These are phyloP conservation scores for Leccinum pachyderme DNA, from an alignment of 1,284 basidiomycete genomes.

Conservation along the genomic window DNA sequence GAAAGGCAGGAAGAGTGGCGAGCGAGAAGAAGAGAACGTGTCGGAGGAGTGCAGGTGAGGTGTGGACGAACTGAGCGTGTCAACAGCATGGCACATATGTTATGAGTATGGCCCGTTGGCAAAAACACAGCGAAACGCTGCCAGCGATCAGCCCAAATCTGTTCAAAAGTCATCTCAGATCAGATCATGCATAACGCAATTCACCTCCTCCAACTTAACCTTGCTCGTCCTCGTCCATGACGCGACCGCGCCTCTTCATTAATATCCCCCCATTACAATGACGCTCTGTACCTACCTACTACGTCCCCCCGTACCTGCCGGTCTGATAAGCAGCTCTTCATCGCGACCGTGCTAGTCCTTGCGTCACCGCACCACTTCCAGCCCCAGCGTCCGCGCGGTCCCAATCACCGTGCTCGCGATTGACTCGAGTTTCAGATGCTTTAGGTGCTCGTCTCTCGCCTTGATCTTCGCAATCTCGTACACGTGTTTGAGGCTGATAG, in stretches of 20 bases:
- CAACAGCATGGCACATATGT: conserved; percentile 52
- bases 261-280: conserved; percentile 27
- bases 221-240: conserved; percentile 31
- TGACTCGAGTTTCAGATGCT: conserved; percentile 79
- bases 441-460: conserved; percentile 84
- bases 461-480: conserved; percentile 99
- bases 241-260: conserved; percentile 34
- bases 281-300: neutral
- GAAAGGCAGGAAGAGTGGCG: conserved; percentile 58
- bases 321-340: conserved; percentile 25
- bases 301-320: neutral
- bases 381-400: conserved; percentile 80
- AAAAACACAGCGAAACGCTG: conserved; percentile 13
- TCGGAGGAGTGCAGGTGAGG: conserved; percentile 56
- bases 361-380: conserved; percentile 78
- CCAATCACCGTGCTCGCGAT: conserved; percentile 88
- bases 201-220: conserved; percentile 37
- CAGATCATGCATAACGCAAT: conserved; percentile 28
- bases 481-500: conserved; percentile 92
- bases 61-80: conserved; percentile 56
- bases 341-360: conserved; percentile 8
- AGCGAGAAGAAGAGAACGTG: conserved; percentile 49
- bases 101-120: conserved; percentile 32
- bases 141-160: conserved; percentile 7
- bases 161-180: conserved; percentile 6